phyloP scores from a whole-genome alignment of 2,329 filamentous ascomycete genomes.

The Alternaria rosae region DNA sequence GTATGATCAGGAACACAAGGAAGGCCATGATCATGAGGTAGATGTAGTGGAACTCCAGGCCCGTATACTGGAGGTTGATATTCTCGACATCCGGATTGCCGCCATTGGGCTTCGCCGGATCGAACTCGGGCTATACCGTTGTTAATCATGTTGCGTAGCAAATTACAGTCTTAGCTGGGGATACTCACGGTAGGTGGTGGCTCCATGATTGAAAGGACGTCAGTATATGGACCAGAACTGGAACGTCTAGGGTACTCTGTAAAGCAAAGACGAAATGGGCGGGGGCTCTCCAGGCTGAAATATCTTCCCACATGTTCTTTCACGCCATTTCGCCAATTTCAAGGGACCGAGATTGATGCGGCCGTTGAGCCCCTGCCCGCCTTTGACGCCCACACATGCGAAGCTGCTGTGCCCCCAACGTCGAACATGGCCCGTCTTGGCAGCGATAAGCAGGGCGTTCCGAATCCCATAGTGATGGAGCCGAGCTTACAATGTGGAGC shows the following conservation, averaged over 20 bases:
- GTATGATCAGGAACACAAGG: conserved; percentile 72
- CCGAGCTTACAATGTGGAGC: conserved; percentile 17
- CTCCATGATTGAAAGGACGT: conserved; percentile 18
- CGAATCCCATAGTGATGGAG: conserved; percentile 18
- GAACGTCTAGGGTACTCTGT: conserved; percentile 1
- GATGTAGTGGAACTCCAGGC: conserved; percentile 67
- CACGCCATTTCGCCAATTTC: conserved; percentile 16
- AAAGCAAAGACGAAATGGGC: conserved; percentile 6
- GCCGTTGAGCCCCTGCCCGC: conserved; percentile 16
- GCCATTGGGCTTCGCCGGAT: conserved; percentile 58
- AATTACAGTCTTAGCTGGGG: not conserved
- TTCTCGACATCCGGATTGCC: conserved; percentile 62
- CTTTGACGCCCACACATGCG: conserved; percentile 22
- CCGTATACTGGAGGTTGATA: conserved; percentile 65
- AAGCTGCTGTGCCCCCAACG: conserved; percentile 26
- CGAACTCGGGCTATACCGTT: conserved; percentile 47
- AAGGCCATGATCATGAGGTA: conserved; percentile 67
- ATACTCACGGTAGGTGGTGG: conserved; percentile 27
- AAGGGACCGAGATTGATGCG: conserved; percentile 14
- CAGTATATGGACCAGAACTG: conserved; percentile 2
- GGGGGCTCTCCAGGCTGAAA: conserved; percentile 30
- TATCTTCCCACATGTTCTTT: conserved; percentile 13
- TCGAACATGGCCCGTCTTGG: conserved; percentile 33
- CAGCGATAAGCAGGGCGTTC: conserved; percentile 39
- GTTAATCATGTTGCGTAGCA: not conserved